phyloP scores from a whole-genome alignment of 2,329 filamentous ascomycete genomes.

The Phyllosticta citribraziliensis region DNA sequence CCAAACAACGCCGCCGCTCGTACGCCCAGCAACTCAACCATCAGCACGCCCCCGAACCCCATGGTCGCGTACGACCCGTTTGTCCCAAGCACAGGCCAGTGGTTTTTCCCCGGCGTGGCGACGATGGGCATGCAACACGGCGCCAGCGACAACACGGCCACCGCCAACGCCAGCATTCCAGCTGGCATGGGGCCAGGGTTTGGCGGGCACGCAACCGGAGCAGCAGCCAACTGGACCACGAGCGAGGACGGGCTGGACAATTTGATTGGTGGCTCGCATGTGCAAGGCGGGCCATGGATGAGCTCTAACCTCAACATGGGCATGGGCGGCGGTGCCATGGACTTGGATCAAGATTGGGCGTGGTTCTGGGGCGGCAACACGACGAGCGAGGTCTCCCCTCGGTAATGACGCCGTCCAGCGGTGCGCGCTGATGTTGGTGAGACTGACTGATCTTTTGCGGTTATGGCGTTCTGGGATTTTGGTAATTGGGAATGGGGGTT shows the following conservation, averaged over 20 bases:
- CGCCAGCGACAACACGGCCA: background rate
- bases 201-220: conserved; percentile 8
- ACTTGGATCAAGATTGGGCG: conserved; percentile 29
- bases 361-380: conserved; percentile 27
- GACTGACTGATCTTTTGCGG: too few relatives aligned
- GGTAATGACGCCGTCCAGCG: too few relatives aligned
- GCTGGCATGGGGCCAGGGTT: conserved; percentile 12
- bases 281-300: conserved; percentile 22
- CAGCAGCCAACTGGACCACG: background rate
- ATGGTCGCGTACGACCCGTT: conserved; percentile 5
- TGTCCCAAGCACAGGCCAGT: background rate
- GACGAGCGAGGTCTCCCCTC: background rate
- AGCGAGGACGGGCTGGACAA: conserved; percentile 10
- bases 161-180: background rate
- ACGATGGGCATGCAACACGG: background rate
- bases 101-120: background rate
- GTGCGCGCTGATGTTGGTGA: too few relatives aligned
- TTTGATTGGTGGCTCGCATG: conserved; percentile 18
- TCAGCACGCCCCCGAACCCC: conserved; percentile 1
- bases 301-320: conserved; percentile 19
- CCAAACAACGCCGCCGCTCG: conserved; percentile 8
- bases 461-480: too few relatives aligned
- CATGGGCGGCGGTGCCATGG: conserved; percentile 25
- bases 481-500: too few relatives aligned
- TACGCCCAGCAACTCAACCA: background rate